Evolutionary conservation across 2,329 filamentous ascomycete species (phyloP).

Genomic region (Rhynchosporium secalis): DNA sequence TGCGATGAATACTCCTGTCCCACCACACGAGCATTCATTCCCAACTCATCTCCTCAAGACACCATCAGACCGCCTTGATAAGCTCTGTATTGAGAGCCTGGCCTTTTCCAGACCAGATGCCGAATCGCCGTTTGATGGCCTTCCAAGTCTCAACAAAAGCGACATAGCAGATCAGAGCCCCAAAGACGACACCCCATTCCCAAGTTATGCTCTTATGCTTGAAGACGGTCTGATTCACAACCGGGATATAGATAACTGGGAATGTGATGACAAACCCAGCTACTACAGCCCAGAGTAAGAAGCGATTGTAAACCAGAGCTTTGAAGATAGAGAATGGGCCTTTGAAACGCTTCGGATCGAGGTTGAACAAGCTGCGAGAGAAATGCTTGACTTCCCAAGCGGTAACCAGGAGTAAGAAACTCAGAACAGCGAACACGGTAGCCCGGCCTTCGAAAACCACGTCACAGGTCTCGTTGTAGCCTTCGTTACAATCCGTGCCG

Average conservation of each 20-base stretch:
- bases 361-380: slow-evolving; percentile 66
- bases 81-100: background rate
- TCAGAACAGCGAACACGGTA: slow-evolving; percentile 68
- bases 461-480: slow-evolving; percentile 51
- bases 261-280: slow-evolving; percentile 61
- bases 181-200: slow-evolving; percentile 71
- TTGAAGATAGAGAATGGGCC: slow-evolving; percentile 53
- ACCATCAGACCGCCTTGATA: background rate
- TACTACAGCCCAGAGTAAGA: slow-evolving; percentile 65
- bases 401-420: slow-evolving; percentile 66
- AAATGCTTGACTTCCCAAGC: slow-evolving; percentile 76
- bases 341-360: slow-evolving; percentile 55
- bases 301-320: slow-evolving; percentile 69
- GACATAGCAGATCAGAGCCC: slow-evolving; percentile 60
- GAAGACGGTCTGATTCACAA: slow-evolving; percentile 65
- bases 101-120: slow-evolving; percentile 19
- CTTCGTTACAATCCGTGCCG: slow-evolving; percentile 59
- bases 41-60: background rate
- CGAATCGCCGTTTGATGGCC: slow-evolving; percentile 56
- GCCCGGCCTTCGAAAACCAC: slow-evolving; percentile 64
- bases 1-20: background rate
- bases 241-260: slow-evolving; percentile 66
- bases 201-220: slow-evolving; percentile 67
- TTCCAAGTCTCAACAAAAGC: slow-evolving; percentile 69
- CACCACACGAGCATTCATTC: slow-evolving; percentile 1